phyloP scores from a whole-genome alignment of 768 basidiomycete genomes.

The Russula ochroleuca region DNA sequence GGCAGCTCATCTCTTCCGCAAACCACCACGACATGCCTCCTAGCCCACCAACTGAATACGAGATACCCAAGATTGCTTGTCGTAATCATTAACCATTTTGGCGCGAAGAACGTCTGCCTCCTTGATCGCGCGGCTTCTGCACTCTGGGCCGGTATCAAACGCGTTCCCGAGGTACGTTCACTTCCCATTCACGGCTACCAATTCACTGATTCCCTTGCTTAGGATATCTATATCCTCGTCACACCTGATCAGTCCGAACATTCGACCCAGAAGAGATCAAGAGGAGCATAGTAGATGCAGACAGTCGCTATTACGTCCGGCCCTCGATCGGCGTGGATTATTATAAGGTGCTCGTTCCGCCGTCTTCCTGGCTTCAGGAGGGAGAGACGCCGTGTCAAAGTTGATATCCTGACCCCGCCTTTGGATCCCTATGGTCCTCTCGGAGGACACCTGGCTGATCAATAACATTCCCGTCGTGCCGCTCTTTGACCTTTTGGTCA shows the following conservation, averaged over 20 bases:
- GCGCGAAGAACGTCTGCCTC: too few species aligned
- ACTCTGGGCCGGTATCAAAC: too few species aligned
- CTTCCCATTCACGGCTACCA: too few species aligned
- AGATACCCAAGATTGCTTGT: slow-evolving; percentile 6
- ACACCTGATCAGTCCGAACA: not conserved
- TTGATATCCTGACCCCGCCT: slow-evolving; percentile 14
- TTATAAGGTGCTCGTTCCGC: slow-evolving; percentile 5
- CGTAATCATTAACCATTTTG: too few species aligned
- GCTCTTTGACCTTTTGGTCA: slow-evolving; percentile 7
- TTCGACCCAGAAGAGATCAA: slow-evolving; percentile 11
- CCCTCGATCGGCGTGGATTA: not conserved
- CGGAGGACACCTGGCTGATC: not conserved
- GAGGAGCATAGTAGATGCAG: not conserved
- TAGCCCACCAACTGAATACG: not conserved
- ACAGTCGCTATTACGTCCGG: slow-evolving; percentile 3
- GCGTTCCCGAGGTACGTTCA: too few species aligned
- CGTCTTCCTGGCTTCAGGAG: slow-evolving; percentile 4
- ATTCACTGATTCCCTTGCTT: not conserved
- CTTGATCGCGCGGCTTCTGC: too few species aligned
- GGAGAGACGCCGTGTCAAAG: not conserved
- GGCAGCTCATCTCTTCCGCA: not conserved
- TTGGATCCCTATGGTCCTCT: slow-evolving; percentile 1
- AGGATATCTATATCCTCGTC: slow-evolving; percentile 12
- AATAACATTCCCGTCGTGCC: slow-evolving; percentile 6
- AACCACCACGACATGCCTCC: not conserved